Percentiles rank a stretch among this genome's conserved stretches.
Evolutionary conservation across 2,329 filamentous ascomycete genomes (phyloP).

Genomic region (Ceratocystis lukuohia): DNA sequence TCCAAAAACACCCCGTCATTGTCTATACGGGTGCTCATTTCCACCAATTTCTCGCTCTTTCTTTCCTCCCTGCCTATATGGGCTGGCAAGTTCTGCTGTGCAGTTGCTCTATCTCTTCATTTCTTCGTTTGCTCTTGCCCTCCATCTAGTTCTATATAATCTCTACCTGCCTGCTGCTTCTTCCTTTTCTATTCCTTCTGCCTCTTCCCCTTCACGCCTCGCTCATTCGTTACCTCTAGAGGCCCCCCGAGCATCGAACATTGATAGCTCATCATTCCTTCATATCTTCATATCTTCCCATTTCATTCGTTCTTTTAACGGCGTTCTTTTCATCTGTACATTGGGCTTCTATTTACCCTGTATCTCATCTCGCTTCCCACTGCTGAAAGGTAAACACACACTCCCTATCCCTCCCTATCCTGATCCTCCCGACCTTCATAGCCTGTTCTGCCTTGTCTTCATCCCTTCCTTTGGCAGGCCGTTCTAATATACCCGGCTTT

Average conservation of each 20-base stretch:
- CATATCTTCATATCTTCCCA: not conserved
- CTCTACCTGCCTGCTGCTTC: not conserved
- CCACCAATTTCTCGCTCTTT: slow-evolving; percentile 1
- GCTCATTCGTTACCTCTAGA: not conserved
- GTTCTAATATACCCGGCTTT: not conserved
- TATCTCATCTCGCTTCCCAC: not conserved
- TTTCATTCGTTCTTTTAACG: slow-evolving; percentile 8
- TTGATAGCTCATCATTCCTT: not conserved
- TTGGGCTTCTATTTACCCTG: not conserved
- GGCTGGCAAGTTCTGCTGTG: slow-evolving; percentile 13
- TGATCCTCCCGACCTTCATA: not conserved
- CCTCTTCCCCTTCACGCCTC: not conserved
- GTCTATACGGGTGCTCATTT: not conserved
- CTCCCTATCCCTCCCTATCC: not conserved
- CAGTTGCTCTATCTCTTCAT: slow-evolving; percentile 15
- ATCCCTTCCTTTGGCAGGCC: not conserved
- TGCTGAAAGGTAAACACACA: slow-evolving; percentile 4
- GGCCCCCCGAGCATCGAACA: not conserved
- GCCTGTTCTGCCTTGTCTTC: not conserved
- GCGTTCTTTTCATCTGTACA: not conserved
- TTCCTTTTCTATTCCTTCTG: not conserved
- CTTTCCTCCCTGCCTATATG: slow-evolving; percentile 10
- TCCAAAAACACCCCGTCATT: not conserved
- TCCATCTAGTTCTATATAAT: not conserved
- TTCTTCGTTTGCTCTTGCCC: not conserved